Evolutionary conservation across 2,329 filamentous ascomycete species (phyloP), one percentile per base, ranked within the genome.

Genomic region (Sclerotinia sclerotiorum): DNA sequence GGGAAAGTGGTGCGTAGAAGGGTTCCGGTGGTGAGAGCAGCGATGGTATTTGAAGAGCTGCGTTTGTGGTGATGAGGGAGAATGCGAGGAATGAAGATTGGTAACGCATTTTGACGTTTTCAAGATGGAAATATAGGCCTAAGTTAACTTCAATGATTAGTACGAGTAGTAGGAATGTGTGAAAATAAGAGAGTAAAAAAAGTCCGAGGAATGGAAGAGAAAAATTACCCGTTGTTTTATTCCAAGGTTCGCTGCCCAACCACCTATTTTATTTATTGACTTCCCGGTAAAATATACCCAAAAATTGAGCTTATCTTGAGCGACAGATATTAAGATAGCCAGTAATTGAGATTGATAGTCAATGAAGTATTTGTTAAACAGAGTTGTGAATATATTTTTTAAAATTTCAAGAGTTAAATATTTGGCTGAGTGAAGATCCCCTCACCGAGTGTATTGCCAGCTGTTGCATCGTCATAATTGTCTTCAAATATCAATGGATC

Each of bases 31-130:
- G 63, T 11, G 76, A 72, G 56, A 76, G 54, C 17, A 74, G 64
- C 3, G 76, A 72, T 15, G 75, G 74, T 15, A 75, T 71, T 69
- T 75, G 73, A 46, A 74, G 64, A 13, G 74, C 73, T 56, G 70
- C 71, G 8, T 69, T 54, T 42, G 35, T 32, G 39, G 63, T 35
- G 54, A 61, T 39, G 65, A 67, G 56, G 65, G 58, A 51, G 24
- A 67, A 29, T 19, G 44, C 42, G 46, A 61, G 60, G 60, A 51
- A 62, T 21, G 60, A 51, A 39, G 46, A 62, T 51, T 51, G 60
- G 29, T 51, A 62, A 39, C 60, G 60, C 60, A 62, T 62, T 51
- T 62, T 62, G 46, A 39, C 11, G 29, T 8, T 39, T 24, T 10
- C 11, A 13, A n/a, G 35, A 27, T 51, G 29, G 58, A n/a, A 21